Evolutionary conservation across 2,329 filamentous ascomycete species (phyloP), one percentile per base, ranked within the genome.

Genomic region (Tothia fuscella): DNA sequence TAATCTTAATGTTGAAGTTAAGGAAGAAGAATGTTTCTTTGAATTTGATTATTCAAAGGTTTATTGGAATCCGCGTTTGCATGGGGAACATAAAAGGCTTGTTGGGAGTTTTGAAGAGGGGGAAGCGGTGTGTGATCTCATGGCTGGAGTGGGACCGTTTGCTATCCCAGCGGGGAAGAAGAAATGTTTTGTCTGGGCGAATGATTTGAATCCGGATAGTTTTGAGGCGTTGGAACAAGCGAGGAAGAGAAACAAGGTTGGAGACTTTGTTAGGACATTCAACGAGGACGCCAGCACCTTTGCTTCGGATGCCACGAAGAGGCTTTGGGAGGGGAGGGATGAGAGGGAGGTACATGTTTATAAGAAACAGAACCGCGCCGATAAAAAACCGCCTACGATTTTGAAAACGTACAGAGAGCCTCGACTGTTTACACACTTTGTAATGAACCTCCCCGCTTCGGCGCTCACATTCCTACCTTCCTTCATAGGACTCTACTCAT

Each of bases 131-230:
- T 91, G 82, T 64, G 91, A 98, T 61, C 82, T 95, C 49, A 98
- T 96, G 89, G 89, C 88, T 1, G 91, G 91, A 32, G 88, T 98
- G 38, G 91, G 91, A 0, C 91, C 91, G 0, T 98, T 98, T 60
- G 88, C 89, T 17, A 71, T 94, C 3, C 91, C 91, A 0, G 87
- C 89, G 0, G 91, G 85, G 13, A 93, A 83, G 66, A 89, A 82
- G 60, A 78, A 76, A 29, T 84, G 93, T 21, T 93, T 96, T 52
- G 88, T 95, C 14, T 93, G 84, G 79, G 91, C 88, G 29, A 98
- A 96, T 62, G 91, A 98, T 59, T 79, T 95, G 57, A 98, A 98
- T 57, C 89, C 89, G 0, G 83, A 93, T 53, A 88, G 86, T 52
- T 86, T 78, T 61, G 73, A 69, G 42, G 80, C 77, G 49, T 74